These are phyloP conservation scores for Candida dajiaensis DNA, from an alignment of 805 yeast species.

Conservation along the genomic window DNA sequence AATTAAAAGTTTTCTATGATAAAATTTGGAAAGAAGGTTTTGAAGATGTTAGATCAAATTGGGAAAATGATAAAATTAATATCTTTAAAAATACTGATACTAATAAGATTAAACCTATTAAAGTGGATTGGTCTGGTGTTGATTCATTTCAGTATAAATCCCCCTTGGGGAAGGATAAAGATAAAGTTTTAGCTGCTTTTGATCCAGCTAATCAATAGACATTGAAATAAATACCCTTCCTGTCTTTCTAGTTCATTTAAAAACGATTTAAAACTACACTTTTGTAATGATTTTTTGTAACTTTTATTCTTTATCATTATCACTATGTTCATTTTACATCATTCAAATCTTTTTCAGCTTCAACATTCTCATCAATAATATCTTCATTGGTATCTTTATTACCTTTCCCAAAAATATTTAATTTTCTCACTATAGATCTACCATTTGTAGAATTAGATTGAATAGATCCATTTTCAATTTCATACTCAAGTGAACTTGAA, in stretches of 20 bases:
- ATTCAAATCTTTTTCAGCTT: slow-evolving; percentile 7
- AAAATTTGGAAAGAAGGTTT: slow-evolving; percentile 76
- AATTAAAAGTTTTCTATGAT: slow-evolving; percentile 57
- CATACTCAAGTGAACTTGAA: slow-evolving; percentile 11
- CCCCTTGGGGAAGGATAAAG: slow-evolving; percentile 20
- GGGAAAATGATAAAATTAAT: slow-evolving; percentile 68
- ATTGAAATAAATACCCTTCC: too few relatives aligned
- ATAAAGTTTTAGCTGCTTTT: slow-evolving; percentile 25
- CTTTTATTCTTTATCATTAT: neutral
- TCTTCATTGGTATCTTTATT: slow-evolving; percentile 6
- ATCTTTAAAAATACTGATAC: slow-evolving; percentile 75
- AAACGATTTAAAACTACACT: too few relatives aligned
- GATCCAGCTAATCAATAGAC: slow-evolving; percentile 17
- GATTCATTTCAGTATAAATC: slow-evolving; percentile 29
- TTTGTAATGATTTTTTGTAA: too few relatives aligned
- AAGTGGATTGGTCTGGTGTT: slow-evolving; percentile 69
- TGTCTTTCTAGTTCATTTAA: too few relatives aligned
- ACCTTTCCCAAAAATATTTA: slow-evolving; percentile 20
- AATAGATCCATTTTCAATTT: slow-evolving; percentile 6
- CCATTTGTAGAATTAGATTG: slow-evolving; percentile 14
- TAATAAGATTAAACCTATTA: slow-evolving; percentile 40
- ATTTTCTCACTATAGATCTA: slow-evolving; percentile 18
- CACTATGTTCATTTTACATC: neutral
- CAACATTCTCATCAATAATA: slow-evolving; percentile 18
- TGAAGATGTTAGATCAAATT: slow-evolving; percentile 64